Conservation (phyloP, 768 basidiomycete species). For the Agaricus blazei region DNA sequence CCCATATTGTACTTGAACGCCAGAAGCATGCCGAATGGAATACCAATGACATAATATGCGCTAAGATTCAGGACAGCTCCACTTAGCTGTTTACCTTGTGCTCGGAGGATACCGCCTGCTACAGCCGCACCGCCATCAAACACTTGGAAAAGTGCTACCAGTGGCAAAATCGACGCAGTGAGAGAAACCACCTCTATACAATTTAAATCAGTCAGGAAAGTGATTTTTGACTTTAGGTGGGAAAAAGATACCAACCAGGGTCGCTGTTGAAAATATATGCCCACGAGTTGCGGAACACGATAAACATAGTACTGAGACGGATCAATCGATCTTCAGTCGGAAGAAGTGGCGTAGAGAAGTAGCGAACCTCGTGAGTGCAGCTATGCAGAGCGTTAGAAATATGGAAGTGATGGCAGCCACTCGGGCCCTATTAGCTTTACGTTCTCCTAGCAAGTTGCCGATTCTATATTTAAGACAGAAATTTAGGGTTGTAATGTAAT, state of each 20-base stretch:
- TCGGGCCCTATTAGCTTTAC: constrained; percentile 66
- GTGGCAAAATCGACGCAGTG: constrained; percentile 67
- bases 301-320: constrained; percentile 41
- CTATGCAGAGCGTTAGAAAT: constrained; percentile 59
- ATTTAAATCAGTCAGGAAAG: not conserved
- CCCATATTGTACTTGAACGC: constrained; percentile 55
- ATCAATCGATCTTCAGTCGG: not conserved
- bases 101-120: constrained; percentile 73
- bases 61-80: constrained; percentile 79
- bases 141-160: constrained; percentile 78
- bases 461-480: constrained; percentile 39
- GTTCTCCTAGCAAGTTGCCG: constrained; percentile 85
- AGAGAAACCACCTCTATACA: constrained; percentile 46
- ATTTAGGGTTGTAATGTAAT: not conserved
- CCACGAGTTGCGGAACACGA: constrained; percentile 62
- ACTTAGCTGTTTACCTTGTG: constrained; percentile 74
- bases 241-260: constrained; percentile 33
- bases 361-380: constrained; percentile 57
- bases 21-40: constrained; percentile 79
- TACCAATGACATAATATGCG: constrained; percentile 79
- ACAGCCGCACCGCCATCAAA: constrained; percentile 75
- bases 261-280: constrained; percentile 71
- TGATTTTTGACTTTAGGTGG: not conserved
- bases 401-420: constrained; percentile 63
- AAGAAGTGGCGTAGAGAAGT: constrained; percentile 1